These are phyloP conservation scores for Panaeolus cyanescens DNA, from an alignment of 768 basidiomycete genomes.

Conservation along the genomic window DNA sequence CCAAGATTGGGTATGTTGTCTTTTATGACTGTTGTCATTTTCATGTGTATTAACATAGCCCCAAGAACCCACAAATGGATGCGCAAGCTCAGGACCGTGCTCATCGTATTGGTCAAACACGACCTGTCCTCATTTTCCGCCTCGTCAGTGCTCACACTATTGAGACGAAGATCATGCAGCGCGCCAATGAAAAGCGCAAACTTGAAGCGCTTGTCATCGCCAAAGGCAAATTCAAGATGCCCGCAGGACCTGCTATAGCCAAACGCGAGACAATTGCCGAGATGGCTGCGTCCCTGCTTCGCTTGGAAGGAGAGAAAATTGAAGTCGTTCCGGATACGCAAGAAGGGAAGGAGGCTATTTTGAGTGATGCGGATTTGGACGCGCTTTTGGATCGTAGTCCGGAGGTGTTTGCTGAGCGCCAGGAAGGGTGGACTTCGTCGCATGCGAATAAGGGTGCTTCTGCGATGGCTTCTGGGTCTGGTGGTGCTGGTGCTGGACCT, in stretches of 20 bases:
- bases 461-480: conserved; percentile 2
- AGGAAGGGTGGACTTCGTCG: conserved; percentile 67
- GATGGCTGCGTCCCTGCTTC: conserved; percentile 75
- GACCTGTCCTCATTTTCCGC: conserved; percentile 87
- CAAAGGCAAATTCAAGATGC: conserved; percentile 87
- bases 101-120: conserved; percentile 94
- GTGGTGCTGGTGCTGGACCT: conserved; percentile 10
- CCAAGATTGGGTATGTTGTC: conserved; percentile 75
- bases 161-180: conserved; percentile 89
- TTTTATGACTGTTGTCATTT: not conserved
- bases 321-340: conserved; percentile 78
- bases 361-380: conserved; percentile 82
- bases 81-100: conserved; percentile 94
- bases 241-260: conserved; percentile 49
- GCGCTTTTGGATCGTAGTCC: conserved; percentile 79
- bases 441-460: conserved; percentile 29
- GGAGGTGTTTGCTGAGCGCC: conserved; percentile 70
- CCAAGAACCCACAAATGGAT: conserved; percentile 93
- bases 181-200: conserved; percentile 84
- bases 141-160: conserved; percentile 87
- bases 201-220: conserved; percentile 96
- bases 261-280: conserved; percentile 75
- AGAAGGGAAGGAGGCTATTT: conserved; percentile 67
- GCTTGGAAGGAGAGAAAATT: conserved; percentile 87
- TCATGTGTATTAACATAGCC: not conserved